A percentile compares a stretch with the other conserved stretches of the same genome.
These are phyloP conservation scores for Lasiodiplodia citricola DNA, from an alignment of 2,329 filamentous ascomycete genomes.

Conservation along the genomic window DNA sequence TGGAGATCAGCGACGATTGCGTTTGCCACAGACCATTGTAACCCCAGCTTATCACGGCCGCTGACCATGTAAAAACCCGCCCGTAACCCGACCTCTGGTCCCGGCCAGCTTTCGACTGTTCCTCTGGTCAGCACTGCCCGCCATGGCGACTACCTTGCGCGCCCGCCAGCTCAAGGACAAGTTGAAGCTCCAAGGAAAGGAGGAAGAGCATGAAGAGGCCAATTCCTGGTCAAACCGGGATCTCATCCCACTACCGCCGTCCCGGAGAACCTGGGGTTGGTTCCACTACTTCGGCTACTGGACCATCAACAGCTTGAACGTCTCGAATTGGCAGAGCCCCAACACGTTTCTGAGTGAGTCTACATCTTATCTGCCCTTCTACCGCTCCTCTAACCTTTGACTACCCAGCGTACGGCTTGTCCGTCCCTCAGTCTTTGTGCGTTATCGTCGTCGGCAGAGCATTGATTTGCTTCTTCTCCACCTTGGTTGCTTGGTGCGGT, in stretches of 20 bases:
- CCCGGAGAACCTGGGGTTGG: slow-evolving; percentile 48
- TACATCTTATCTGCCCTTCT: too few relatives aligned
- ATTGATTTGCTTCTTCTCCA: slow-evolving; percentile 51
- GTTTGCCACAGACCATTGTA: neutral
- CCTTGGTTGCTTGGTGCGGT: slow-evolving; percentile 55
- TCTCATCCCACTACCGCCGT: slow-evolving; percentile 45
- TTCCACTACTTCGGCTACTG: slow-evolving; percentile 52
- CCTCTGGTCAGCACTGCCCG: neutral
- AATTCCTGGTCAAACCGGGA: slow-evolving; percentile 49
- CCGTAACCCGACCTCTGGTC: neutral
- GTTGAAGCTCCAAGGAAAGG: slow-evolving; percentile 47
- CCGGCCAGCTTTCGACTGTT: neutral
- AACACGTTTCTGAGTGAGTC: slow-evolving; percentile 50
- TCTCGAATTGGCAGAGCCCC: slow-evolving; percentile 56
- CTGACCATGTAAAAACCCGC: slow-evolving; percentile 10
- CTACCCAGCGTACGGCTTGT: slow-evolving; percentile 50
- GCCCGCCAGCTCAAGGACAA: slow-evolving; percentile 39
- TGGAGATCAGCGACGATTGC: slow-evolving; percentile 5
- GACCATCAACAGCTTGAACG: slow-evolving; percentile 47
- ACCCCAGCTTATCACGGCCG: slow-evolving; percentile 10
- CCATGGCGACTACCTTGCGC: slow-evolving; percentile 23
- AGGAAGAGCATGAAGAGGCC: slow-evolving; percentile 52
- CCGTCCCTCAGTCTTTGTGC: slow-evolving; percentile 54
- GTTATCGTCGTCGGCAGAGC: slow-evolving; percentile 53
- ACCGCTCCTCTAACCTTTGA: neutral